Evolutionary conservation across 257 asterid genomes (phyloP), one percentile per base, ranked within the genome.

Genomic region (Fraxinus quadrangulata): DNA sequence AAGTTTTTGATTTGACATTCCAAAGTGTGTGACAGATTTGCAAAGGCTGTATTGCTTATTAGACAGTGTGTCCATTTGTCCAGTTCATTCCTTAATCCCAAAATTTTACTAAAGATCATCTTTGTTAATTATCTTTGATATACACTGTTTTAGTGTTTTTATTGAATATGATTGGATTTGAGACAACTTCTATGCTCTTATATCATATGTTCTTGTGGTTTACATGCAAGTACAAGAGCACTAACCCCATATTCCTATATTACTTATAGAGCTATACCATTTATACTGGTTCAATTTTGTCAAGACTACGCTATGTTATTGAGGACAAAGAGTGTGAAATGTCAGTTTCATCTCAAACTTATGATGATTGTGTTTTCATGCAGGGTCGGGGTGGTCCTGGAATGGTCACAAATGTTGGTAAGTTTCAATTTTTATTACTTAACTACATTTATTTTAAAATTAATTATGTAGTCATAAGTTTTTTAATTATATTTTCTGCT

Each of bases 361-460:
- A 17, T 26, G 11, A 45, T 61, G 68, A 39, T 16, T 81, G 7
- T 36, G 54, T 77, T 87, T 81, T 81, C 85, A 81, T 83, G 87
- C 93, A 94, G 98, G 97, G 93, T 31, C 90, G 96, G 19, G 98
- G 97, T 45, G 94, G 94, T 73, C 94, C 97, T 68, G 97, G 97
- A 51, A 84, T 89, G 89, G 86, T 83, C 49, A 31, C 92, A 12
- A 88, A 83, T 88, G 85, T 67, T 83, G 97, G 98, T 90, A 79
- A 78, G 89, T 75, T 83, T 75, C 80, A 67, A 39, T 73, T 26
- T 78, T 73, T 30, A 37, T 47, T 75, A 69, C 78, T 77, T 42
- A 71, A 31, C 24, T 17, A 69, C 74, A 70, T 42, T 11, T 28
- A 61, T 75, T 45, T 59, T 36, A 61, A 47, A 21, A 59, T 63